phyloP scores from a whole-genome alignment of 2,329 filamentous ascomycete genomes.

The Teratosphaeria epicoccoides region DNA sequence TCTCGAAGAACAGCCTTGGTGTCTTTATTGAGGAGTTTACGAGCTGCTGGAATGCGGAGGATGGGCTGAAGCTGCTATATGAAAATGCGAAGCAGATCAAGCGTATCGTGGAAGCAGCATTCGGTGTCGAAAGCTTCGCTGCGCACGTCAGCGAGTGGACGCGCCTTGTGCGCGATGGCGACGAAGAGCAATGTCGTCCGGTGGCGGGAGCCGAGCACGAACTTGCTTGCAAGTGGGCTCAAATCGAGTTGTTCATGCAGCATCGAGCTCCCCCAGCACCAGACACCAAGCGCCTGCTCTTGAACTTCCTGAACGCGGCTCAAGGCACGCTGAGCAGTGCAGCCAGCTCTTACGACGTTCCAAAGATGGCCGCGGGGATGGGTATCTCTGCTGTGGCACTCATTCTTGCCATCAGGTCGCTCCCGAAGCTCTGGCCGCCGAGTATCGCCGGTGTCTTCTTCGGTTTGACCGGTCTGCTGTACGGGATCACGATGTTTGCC shows the following conservation, averaged over 20 bases:
- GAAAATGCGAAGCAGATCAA: conserved; percentile 75
- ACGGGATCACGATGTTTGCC: conserved; percentile 90
- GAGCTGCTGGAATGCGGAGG: conserved; percentile 51
- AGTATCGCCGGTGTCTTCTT: conserved; percentile 39
- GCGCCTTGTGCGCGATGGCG: background rate
- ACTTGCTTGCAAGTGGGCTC: conserved; percentile 19
- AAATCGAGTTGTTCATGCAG: conserved; percentile 7
- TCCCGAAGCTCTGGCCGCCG: conserved; percentile 20
- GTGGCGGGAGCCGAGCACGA: background rate
- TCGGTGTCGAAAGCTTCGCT: conserved; percentile 30
- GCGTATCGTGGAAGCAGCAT: conserved; percentile 64
- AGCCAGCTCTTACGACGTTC: conserved; percentile 81
- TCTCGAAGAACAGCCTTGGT: conserved; percentile 82
- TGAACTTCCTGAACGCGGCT: conserved; percentile 55
- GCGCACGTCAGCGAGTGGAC: background rate
- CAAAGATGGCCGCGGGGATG: conserved; percentile 45
- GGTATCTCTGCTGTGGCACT: conserved; percentile 33
- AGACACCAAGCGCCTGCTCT: conserved; percentile 4
- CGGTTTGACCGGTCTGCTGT: conserved; percentile 34
- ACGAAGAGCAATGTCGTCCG: background rate
- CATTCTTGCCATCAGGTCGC: conserved; percentile 24
- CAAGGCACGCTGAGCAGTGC: conserved; percentile 77
- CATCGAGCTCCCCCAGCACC: background rate
- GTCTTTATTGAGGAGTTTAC: conserved; percentile 73
- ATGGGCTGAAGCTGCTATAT: conserved; percentile 53